phyloP scores from a whole-genome alignment of 805 yeast species.

The Yarrowia porcina region DNA sequence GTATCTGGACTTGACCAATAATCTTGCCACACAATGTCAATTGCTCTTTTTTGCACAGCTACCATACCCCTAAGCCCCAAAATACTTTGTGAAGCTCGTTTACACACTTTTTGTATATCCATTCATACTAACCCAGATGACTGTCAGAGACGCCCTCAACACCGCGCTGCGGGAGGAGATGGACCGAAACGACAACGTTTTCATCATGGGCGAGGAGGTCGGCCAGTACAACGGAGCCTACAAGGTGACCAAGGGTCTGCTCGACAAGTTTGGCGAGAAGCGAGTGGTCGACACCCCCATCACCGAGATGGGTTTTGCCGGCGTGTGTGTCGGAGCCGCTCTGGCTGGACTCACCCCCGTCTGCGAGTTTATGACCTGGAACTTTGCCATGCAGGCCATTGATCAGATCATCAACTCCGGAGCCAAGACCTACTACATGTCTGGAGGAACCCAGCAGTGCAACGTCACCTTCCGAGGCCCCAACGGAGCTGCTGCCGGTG shows the following conservation, averaged over 20 bases:
- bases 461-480: slow-evolving; percentile 98
- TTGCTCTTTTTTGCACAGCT: no score
- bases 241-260: slow-evolving; percentile 90
- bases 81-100: no score
- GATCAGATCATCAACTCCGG: slow-evolving; percentile 98
- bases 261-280: slow-evolving; percentile 92
- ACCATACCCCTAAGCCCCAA: no score
- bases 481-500: slow-evolving; percentile 99
- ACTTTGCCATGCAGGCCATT: slow-evolving; percentile 99
- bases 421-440: slow-evolving; percentile 98
- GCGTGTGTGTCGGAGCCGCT: slow-evolving; percentile 94
- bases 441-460: slow-evolving; percentile 98
- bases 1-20: no score
- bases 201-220: slow-evolving; percentile 98
- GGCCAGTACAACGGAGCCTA: slow-evolving; percentile 99
- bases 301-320: slow-evolving; percentile 98
- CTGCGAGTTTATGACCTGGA: slow-evolving; percentile 98
- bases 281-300: slow-evolving; percentile 95
- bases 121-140: slow-evolving; percentile 45
- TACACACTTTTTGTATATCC: no score
- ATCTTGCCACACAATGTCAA: no score
- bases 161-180: slow-evolving; percentile 94
- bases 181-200: slow-evolving; percentile 91
- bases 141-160: slow-evolving; percentile 97
- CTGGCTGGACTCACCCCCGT: slow-evolving; percentile 93